phyloP scores from a whole-genome alignment of 2,329 filamentous ascomycete species.

The Podosphaera aphanis region DNA sequence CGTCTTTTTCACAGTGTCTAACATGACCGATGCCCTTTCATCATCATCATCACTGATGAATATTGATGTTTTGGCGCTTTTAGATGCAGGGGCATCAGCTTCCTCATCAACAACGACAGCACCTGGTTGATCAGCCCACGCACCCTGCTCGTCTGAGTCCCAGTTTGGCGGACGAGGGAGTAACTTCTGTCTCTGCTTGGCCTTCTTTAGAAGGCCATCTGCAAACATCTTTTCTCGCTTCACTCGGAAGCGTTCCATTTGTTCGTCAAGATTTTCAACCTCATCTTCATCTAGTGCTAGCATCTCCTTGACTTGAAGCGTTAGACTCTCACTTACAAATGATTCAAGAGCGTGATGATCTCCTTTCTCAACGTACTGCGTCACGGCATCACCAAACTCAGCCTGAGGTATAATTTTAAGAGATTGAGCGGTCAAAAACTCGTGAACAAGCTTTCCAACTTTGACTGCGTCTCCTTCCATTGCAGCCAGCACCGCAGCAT shows the following conservation, averaged over 20 bases:
- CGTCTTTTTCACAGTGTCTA: constrained; percentile 11
- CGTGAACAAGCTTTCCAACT: constrained; percentile 68
- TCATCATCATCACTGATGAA: constrained; percentile 36
- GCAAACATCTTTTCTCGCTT: constrained; percentile 48
- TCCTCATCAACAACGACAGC: constrained; percentile 10
- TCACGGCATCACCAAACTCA: constrained; percentile 77
- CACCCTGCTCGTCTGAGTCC: constrained; percentile 76
- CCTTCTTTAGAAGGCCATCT: constrained; percentile 32
- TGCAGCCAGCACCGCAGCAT: constrained; percentile 38
- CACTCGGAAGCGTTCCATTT: constrained; percentile 47
- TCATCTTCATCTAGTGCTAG: constrained; percentile 43
- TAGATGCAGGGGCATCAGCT: constrained; percentile 18
- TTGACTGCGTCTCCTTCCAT: constrained; percentile 50
- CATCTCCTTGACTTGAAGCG: constrained; percentile 46
- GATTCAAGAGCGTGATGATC: constrained; percentile 79
- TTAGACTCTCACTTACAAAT: constrained; percentile 50
- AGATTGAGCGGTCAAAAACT: constrained; percentile 69
- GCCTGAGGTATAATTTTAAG: constrained; percentile 84
- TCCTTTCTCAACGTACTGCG: constrained; percentile 81
- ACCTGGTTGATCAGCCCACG: constrained; percentile 48
- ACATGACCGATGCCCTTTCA: constrained; percentile 21
- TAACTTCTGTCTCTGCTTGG: constrained; percentile 28
- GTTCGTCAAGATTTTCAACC: constrained; percentile 34
- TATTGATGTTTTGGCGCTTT: constrained; percentile 17
- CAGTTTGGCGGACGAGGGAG: constrained; percentile 60